Percentiles rank a stretch among this genome's conserved stretches.
These are phyloP conservation scores for Tetratostichococcus sp. DNA, from an alignment of 139 green algal genomes.

Conservation along the genomic window DNA sequence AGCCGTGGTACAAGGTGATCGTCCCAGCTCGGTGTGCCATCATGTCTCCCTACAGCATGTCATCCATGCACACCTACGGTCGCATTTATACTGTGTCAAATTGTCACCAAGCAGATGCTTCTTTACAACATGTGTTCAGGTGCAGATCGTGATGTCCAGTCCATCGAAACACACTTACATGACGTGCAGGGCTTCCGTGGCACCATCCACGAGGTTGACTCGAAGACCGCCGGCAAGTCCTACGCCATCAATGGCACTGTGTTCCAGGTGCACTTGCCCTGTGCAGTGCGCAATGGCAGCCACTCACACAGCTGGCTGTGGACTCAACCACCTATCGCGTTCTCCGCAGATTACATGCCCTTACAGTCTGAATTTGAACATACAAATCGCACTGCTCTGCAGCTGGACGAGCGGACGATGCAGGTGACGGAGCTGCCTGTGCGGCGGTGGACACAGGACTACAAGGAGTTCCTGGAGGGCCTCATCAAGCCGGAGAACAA, in stretches of 20 bases:
- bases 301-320: too few relatives aligned
- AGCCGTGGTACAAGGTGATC: slow-evolving; percentile 81
- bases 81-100: too few relatives aligned
- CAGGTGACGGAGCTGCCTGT: slow-evolving; percentile 95
- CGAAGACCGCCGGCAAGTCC: slow-evolving; percentile 53
- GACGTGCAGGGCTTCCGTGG: slow-evolving; percentile 48
- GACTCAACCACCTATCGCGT: too few relatives aligned
- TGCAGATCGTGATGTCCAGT: too few relatives aligned
- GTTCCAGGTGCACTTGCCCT: slow-evolving; percentile 36
- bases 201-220: slow-evolving; percentile 60
- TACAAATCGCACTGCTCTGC: too few relatives aligned
- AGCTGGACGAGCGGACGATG: slow-evolving; percentile 63
- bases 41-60: too few relatives aligned
- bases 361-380: too few relatives aligned
- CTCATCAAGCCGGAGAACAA: slow-evolving; percentile 75
- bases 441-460: slow-evolving; percentile 96
- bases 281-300: too few relatives aligned
- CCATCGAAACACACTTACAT: not conserved
- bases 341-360: too few relatives aligned
- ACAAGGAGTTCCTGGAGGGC: slow-evolving; percentile 97
- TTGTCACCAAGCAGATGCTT: too few relatives aligned
- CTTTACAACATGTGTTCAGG: too few relatives aligned
- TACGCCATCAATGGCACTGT: slow-evolving; percentile 76
- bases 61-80: too few relatives aligned
- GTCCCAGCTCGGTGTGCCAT: slow-evolving; percentile 30